Conservation (phyloP, 1,284 basidiomycete species). For the Cystobasidium sp. region DNA sequence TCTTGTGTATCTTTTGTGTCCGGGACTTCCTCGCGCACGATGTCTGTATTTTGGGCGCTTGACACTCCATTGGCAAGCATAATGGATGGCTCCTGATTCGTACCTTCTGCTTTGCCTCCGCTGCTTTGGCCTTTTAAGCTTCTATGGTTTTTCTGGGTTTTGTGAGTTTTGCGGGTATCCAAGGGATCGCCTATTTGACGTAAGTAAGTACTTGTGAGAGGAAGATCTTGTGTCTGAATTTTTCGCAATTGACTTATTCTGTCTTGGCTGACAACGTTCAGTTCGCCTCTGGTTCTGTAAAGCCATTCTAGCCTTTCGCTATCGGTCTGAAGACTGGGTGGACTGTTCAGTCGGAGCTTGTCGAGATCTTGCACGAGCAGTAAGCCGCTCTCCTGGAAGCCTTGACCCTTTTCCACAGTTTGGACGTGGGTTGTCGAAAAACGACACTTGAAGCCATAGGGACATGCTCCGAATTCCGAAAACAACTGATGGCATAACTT, state of each 20-base stretch:
- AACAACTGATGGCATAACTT: conserved; percentile 59
- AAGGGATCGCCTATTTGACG: conserved; percentile 49
- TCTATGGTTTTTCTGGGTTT: conserved; percentile 4
- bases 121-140: conserved; percentile 7
- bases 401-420: conserved; percentile 45
- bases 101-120: neutral
- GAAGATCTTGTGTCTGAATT: conserved; percentile 52
- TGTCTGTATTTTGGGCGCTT: neutral
- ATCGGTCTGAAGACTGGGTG: conserved; percentile 23
- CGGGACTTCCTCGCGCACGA: neutral
- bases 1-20: conserved; percentile 64
- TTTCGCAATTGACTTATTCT: conserved; percentile 64
- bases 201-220: conserved; percentile 48
- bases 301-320: conserved; percentile 41
- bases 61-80: neutral
- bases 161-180: conserved; percentile 43
- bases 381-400: conserved; percentile 53
- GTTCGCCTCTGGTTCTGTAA: conserved; percentile 63
- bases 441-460: conserved; percentile 85
- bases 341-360: conserved; percentile 56
- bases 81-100: too few relatives aligned
- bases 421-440: conserved; percentile 77
- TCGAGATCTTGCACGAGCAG: conserved; percentile 64
- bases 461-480: conserved; percentile 86
- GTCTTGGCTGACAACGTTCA: conserved; percentile 71